These are phyloP conservation scores for Ogataea allantospora DNA, from an alignment of 805 yeast species.

Conservation along the genomic window DNA sequence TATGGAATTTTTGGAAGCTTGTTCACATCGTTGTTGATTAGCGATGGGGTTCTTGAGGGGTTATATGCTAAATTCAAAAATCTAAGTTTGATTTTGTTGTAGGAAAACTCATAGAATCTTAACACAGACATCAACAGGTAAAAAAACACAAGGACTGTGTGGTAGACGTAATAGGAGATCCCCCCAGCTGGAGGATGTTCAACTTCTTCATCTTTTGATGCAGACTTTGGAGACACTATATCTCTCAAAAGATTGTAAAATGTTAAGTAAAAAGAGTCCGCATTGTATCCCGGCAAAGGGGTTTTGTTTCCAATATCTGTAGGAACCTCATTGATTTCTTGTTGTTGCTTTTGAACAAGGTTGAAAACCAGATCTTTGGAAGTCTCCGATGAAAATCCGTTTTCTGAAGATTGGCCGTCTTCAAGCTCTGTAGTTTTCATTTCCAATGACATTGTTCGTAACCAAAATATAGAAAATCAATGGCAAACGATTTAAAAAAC, in stretches of 20 bases:
- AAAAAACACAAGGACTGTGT: conserved; percentile 47
- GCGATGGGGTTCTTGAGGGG: conserved; percentile 74
- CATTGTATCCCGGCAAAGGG: conserved; percentile 21
- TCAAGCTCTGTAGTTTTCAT: conserved; percentile 16
- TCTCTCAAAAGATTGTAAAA: conserved; percentile 21
- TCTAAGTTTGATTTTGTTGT: conserved; percentile 53
- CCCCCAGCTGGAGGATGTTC: neutral
- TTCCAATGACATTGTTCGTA: conserved; percentile 9
- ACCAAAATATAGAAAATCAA: conserved; percentile 3
- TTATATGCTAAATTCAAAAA: conserved; percentile 64
- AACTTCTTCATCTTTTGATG: conserved; percentile 7
- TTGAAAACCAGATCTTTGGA: conserved; percentile 9
- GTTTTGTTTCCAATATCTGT: conserved; percentile 6
- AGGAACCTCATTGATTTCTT: conserved; percentile 7
- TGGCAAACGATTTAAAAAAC: conserved; percentile 4
- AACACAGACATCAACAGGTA: conserved; percentile 56
- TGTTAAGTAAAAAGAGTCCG: conserved; percentile 20
- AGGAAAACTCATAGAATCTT: conserved; percentile 50
- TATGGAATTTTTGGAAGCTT: conserved; percentile 75
- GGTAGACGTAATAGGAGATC: conserved; percentile 39
- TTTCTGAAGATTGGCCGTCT: conserved; percentile 4
- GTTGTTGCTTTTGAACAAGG: conserved; percentile 15
- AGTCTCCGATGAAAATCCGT: conserved; percentile 11
- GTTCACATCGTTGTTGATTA: conserved; percentile 79
- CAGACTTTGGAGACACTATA: conserved; percentile 19